phyloP scores from a whole-genome alignment of 2,329 filamentous ascomycete genomes.

The Rhinocladiella similis region DNA sequence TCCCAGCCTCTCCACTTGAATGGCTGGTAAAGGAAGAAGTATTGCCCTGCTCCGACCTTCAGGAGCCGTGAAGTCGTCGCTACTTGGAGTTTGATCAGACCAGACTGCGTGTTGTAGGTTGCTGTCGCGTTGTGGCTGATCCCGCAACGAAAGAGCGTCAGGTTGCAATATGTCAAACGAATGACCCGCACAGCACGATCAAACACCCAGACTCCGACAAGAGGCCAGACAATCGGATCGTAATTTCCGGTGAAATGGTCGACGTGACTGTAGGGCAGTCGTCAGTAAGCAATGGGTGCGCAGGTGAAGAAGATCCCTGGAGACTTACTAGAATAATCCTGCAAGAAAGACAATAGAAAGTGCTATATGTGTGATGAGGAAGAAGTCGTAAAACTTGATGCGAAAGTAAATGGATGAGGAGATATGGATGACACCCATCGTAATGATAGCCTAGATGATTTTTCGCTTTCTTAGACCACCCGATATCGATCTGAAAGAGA shows the following conservation, averaged over 20 bases:
- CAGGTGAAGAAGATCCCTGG: no score
- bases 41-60: conserved; percentile 44
- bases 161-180: conserved; percentile 45
- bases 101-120: neutral
- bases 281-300: no score
- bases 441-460: neutral
- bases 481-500: neutral
- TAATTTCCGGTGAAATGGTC: conserved; percentile 50
- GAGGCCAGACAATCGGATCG: conserved; percentile 52
- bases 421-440: conserved; percentile 43
- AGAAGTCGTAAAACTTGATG: conserved; percentile 43
- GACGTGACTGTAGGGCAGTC: conserved; percentile 41
- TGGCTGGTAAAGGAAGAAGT: conserved; percentile 53
- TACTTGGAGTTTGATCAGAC: no score
- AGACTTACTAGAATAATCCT: conserved; percentile 48
- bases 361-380: conserved; percentile 40
- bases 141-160: conserved; percentile 37
- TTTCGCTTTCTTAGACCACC: neutral
- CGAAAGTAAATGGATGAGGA: conserved; percentile 50
- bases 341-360: conserved; percentile 42
- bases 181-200: conserved; percentile 48
- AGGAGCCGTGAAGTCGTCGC: conserved; percentile 19
- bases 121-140: conserved; percentile 10
- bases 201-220: conserved; percentile 49
- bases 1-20: conserved; percentile 48